These are phyloP conservation scores for Trichoderma lentiforme DNA, from an alignment of 2,329 filamentous ascomycete genomes.

Conservation along the genomic window DNA sequence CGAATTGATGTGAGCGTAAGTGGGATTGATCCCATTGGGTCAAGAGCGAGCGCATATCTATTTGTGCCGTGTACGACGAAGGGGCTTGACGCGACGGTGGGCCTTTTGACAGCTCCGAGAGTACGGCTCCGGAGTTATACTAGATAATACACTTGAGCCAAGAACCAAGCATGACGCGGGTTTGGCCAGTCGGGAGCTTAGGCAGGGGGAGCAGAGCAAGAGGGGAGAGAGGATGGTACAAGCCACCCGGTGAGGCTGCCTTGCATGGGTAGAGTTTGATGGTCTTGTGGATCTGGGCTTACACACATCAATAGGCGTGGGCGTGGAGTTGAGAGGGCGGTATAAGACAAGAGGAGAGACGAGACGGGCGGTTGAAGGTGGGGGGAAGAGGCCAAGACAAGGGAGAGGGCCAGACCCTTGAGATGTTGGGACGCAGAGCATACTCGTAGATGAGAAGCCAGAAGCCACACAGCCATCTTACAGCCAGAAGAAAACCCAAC, in stretches of 20 bases:
- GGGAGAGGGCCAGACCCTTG: not conserved
- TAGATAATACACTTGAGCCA: not conserved
- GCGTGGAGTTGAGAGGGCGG: not conserved
- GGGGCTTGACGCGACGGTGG: not conserved
- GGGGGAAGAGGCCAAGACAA: not conserved
- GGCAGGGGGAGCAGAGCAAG: not conserved
- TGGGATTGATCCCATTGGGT: not conserved
- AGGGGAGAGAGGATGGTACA: not conserved
- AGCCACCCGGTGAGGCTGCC: slow-evolving; percentile 8
- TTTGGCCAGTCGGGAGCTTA: slow-evolving; percentile 6
- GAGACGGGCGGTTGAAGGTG: not conserved
- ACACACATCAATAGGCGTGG: slow-evolving; percentile 4
- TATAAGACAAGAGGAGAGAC: slow-evolving; percentile 1
- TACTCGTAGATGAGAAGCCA: not conserved
- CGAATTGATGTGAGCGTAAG: not conserved
- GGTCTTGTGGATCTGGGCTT: slow-evolving; percentile 10
- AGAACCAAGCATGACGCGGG: not conserved
- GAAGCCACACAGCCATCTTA: not conserved
- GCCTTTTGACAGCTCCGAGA: slow-evolving; percentile 11
- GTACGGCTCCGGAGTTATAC: slow-evolving; percentile 8
- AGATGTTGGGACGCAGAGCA: not conserved
- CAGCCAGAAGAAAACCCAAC: not conserved
- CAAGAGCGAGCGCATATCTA: slow-evolving; percentile 3
- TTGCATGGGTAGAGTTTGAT: slow-evolving; percentile 1
- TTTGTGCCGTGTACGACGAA: not conserved